A percentile compares a stretch with the other conserved stretches of the same genome.
phyloP scores from a whole-genome alignment of 768 basidiomycete genomes.

The Xanthoconium purpureum region DNA sequence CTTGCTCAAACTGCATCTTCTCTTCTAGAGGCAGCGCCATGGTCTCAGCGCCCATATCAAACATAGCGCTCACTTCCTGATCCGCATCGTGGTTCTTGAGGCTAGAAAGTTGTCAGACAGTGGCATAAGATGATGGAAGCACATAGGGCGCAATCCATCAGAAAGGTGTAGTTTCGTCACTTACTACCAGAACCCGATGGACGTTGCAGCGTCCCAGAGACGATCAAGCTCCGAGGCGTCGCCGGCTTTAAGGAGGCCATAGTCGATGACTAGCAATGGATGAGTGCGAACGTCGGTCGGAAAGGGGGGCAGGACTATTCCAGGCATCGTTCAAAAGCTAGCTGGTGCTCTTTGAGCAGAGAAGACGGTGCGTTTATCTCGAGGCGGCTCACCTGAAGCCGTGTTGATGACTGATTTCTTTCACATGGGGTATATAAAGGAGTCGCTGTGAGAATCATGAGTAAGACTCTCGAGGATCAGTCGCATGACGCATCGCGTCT shows the following conservation, averaged over 20 bases:
- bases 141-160: neutral
- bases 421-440: too few species aligned
- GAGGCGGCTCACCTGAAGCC: neutral
- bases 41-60: slow-evolving; percentile 40
- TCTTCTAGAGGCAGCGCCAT: slow-evolving; percentile 42
- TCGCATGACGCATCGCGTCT: too few species aligned
- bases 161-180: slow-evolving; percentile 24
- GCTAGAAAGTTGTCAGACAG: slow-evolving; percentile 17
- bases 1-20: slow-evolving; percentile 43
- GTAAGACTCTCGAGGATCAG: too few species aligned
- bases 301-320: slow-evolving; percentile 38
- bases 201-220: slow-evolving; percentile 47
- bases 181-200: slow-evolving; percentile 55
- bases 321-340: slow-evolving; percentile 30
- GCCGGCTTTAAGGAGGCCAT: slow-evolving; percentile 32
- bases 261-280: slow-evolving; percentile 47
- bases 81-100: slow-evolving; percentile 45
- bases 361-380: neutral
- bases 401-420: neutral
- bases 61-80: slow-evolving; percentile 37
- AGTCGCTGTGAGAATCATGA: too few species aligned
- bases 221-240: slow-evolving; percentile 39
- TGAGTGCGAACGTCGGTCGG: slow-evolving; percentile 43
- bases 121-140: too few species aligned
- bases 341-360: neutral